phyloP scores from a whole-genome alignment of 2,329 filamentous ascomycete genomes.

The Alternaria metachromatica region DNA sequence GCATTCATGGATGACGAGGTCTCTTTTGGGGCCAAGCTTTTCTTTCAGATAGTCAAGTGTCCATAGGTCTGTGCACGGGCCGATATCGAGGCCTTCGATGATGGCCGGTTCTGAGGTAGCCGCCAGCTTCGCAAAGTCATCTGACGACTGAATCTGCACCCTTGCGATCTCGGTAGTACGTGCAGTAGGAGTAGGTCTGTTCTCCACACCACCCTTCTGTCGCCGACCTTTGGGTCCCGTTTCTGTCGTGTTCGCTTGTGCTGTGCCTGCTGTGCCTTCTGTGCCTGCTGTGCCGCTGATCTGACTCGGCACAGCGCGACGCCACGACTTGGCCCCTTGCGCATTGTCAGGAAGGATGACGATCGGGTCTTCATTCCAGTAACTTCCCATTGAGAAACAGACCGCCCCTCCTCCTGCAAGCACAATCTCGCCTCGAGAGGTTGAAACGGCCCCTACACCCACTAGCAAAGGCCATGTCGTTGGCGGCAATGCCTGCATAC shows the following conservation, averaged over 20 bases:
- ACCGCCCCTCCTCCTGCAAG: conserved; percentile 82
- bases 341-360: conserved; percentile 23
- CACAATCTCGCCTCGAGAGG: conserved; percentile 60
- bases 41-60: conserved; percentile 70
- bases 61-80: conserved; percentile 72
- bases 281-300: conserved; percentile 16
- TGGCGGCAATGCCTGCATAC: conserved; percentile 20
- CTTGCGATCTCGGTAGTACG: conserved; percentile 56
- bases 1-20: conserved; percentile 79
- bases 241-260: conserved; percentile 12
- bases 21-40: conserved; percentile 44
- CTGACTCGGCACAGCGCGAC: conserved; percentile 15
- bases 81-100: conserved; percentile 70
- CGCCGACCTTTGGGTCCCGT: conserved; percentile 17
- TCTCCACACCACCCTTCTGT: conserved; percentile 8
- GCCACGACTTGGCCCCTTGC: conserved; percentile 28
- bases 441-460: conserved; percentile 66
- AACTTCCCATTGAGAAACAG: conserved; percentile 90
- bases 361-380: conserved; percentile 66
- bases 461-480: conserved; percentile 70
- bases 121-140: conserved; percentile 68
- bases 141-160: conserved; percentile 57
- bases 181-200: conserved; percentile 14
- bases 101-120: conserved; percentile 67
- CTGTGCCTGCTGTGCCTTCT: conserved; percentile 3